These are phyloP conservation scores for Aspergillus texensis DNA, from an alignment of 2,329 filamentous ascomycete genomes.

Conservation along the genomic window DNA sequence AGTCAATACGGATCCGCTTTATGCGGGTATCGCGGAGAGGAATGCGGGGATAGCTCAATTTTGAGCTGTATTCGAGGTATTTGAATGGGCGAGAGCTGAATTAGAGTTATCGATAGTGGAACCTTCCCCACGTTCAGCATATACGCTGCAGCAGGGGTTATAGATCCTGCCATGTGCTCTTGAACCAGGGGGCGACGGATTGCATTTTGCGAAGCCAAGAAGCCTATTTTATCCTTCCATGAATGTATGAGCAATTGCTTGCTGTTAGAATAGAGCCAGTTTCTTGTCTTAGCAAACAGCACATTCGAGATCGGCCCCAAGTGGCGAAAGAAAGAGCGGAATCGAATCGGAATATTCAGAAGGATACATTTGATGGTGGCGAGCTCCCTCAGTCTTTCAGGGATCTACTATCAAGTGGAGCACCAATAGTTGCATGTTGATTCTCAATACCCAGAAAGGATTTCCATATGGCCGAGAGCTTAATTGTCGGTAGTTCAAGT, in stretches of 20 bases:
- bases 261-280: neutral
- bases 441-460: neutral
- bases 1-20: neutral
- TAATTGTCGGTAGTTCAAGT: neutral
- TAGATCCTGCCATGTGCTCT: neutral
- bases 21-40: neutral
- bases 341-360: neutral
- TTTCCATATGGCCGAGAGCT: neutral
- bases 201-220: neutral
- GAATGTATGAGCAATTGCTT: neutral
- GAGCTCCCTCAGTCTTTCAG: neutral
- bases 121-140: neutral
- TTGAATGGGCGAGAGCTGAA: neutral
- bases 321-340: neutral
- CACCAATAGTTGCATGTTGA: neutral
- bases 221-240: neutral
- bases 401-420: neutral
- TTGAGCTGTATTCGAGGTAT: neutral
- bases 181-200: neutral
- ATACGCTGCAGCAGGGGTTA: neutral
- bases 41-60: conserved; percentile 2
- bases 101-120: neutral
- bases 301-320: neutral
- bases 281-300: neutral
- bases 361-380: neutral